Conservation (phyloP, 225 moss, liverwort and hornwort genomes). For the Polytrichum commune region DNA sequence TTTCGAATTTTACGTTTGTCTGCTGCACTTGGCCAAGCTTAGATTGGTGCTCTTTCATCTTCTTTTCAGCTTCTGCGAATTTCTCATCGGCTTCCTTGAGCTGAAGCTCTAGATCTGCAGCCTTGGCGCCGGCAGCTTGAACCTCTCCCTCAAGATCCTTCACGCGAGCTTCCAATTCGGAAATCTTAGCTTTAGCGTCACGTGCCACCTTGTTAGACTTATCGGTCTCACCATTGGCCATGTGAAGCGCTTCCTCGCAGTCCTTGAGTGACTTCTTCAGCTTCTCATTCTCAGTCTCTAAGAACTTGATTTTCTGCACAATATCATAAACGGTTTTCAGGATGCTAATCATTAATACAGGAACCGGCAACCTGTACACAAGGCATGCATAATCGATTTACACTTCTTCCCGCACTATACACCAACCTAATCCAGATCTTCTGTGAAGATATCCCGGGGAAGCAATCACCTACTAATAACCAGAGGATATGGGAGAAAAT, state of each 20-base stretch:
- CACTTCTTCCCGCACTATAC: too few relatives aligned
- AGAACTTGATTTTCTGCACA: constrained; percentile 34
- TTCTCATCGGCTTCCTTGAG: constrained; percentile 47
- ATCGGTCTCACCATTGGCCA: constrained; percentile 51
- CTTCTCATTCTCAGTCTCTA: constrained; percentile 46
- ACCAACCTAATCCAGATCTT: too few relatives aligned
- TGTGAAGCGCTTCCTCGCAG: constrained; percentile 49
- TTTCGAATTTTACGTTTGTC: constrained; percentile 48
- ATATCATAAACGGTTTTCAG: too few relatives aligned
- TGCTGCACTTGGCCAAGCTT: constrained; percentile 34
- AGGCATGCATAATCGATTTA: too few relatives aligned
- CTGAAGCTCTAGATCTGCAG: constrained; percentile 42
- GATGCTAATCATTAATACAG: too few relatives aligned
- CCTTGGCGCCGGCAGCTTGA: constrained; percentile 45
- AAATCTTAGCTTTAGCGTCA: constrained; percentile 29
- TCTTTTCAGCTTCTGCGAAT: constrained; percentile 36
- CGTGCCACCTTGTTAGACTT: constrained; percentile 56
- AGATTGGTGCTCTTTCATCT: constrained; percentile 33
- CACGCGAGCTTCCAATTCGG: constrained; percentile 35
- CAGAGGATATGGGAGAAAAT: too few relatives aligned
- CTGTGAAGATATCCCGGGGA: too few relatives aligned
- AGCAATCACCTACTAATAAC: too few relatives aligned
- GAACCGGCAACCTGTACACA: too few relatives aligned
- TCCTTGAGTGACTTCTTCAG: constrained; percentile 36
- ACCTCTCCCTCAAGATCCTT: constrained; percentile 43